Percentiles rank a stretch among this genome's conserved stretches.
phyloP scores from a whole-genome alignment of 2,329 filamentous ascomycete species.

The Eurotiales sp. region DNA sequence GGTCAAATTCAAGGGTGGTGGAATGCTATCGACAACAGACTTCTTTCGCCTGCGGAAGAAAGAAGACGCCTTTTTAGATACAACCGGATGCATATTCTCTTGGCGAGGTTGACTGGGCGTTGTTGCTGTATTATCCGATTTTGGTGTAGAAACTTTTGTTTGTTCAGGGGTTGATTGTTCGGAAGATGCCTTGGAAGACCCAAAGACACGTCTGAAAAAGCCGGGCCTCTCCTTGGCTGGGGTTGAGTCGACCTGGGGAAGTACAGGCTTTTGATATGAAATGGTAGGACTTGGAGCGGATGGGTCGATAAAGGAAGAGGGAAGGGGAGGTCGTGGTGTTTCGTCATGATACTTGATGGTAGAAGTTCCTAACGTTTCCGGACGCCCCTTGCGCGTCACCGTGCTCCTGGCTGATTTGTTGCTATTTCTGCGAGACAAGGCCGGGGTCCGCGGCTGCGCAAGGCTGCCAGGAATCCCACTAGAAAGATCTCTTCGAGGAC shows the following conservation, averaged over 20 bases:
- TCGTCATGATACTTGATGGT: conserved; percentile 30
- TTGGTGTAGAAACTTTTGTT: conserved; percentile 9
- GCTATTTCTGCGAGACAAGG: conserved; percentile 40
- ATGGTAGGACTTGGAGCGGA: conserved; percentile 53
- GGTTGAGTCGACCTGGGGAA: conserved; percentile 37
- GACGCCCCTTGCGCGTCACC: conserved; percentile 32
- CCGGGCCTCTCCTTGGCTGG: conserved; percentile 68
- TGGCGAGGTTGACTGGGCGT: conserved; percentile 25
- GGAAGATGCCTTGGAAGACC: conserved; percentile 57
- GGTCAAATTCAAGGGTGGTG: conserved; percentile 54
- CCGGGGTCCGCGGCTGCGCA: conserved; percentile 28
- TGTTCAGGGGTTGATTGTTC: conserved; percentile 14
- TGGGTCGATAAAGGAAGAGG: conserved; percentile 44
- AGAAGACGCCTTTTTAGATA: conserved; percentile 88
- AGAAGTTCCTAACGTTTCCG: conserved; percentile 37
- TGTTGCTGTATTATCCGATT: conserved; percentile 18
- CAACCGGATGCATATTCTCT: conserved; percentile 50
- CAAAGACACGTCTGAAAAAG: conserved; percentile 92
- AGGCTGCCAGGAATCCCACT: conserved; percentile 25
- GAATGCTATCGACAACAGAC: conserved; percentile 67
- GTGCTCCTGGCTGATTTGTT: conserved; percentile 40
- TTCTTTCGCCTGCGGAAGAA: conserved; percentile 95
- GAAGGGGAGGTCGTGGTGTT: conserved; percentile 32
- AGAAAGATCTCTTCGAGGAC: conserved; percentile 59
- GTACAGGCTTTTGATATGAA: conserved; percentile 47